Percentiles rank a stretch among this genome's conserved stretches.
Conservation (phyloP, 805 yeast species). For the Ogataea saltuana region DNA sequence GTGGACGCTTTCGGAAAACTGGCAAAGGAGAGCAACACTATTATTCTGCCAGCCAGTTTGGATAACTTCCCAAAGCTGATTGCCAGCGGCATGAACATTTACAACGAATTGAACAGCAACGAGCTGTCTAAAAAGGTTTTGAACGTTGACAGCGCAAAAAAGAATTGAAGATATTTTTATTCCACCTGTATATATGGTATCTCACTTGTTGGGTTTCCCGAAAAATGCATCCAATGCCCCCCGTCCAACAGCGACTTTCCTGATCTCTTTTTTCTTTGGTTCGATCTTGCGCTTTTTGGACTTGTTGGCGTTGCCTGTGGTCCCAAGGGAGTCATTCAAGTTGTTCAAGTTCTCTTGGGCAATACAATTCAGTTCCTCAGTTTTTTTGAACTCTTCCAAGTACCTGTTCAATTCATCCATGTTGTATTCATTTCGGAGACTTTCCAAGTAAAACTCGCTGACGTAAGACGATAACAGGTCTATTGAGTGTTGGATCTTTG, state of each 20-base stretch:
- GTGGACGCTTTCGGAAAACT: conserved; percentile 78
- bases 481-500: conserved; percentile 44
- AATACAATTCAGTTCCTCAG: conserved; percentile 24
- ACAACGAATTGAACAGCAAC: conserved; percentile 39
- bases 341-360: conserved; percentile 35
- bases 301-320: conserved; percentile 16
- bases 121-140: conserved; percentile 38
- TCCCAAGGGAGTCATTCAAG: conserved; percentile 32
- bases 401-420: conserved; percentile 20
- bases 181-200: conserved; percentile 9
- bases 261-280: conserved; percentile 37
- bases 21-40: conserved; percentile 79
- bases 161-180: not conserved
- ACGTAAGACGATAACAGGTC: conserved; percentile 50
- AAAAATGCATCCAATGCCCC: conserved; percentile 76
- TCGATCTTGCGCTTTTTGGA: conserved; percentile 27
- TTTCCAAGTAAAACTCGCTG: conserved; percentile 30
- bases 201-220: conserved; percentile 36
- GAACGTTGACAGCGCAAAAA: conserved; percentile 12
- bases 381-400: conserved; percentile 22
- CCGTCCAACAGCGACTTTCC: conserved; percentile 50
- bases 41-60: conserved; percentile 74
- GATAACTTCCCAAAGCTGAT: conserved; percentile 74
- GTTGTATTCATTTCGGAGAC: conserved; percentile 27
- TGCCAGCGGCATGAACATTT: conserved; percentile 76